Evolutionary conservation across 225 moss, liverwort and hornwort species (phyloP).

Genomic region (Sphagnum tenellum): DNA sequence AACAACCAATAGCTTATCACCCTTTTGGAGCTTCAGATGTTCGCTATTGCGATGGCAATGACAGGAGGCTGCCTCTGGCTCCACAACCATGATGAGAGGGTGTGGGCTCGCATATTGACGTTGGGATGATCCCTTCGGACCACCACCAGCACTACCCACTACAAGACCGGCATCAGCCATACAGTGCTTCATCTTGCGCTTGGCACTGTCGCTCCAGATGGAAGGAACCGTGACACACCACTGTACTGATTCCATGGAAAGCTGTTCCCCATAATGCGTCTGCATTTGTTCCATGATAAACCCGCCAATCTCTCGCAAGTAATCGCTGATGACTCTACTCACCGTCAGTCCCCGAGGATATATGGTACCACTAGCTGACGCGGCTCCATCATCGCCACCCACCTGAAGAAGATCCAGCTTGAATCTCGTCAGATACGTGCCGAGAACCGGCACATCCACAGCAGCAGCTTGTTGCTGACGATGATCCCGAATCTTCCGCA

Average conservation of each 20-base stretch:
- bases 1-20: conserved; percentile 24
- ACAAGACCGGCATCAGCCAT: conserved; percentile 20
- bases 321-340: conserved; percentile 13
- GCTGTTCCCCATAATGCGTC: not conserved
- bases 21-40: not conserved
- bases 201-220: conserved; percentile 17
- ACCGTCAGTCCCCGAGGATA: conserved; percentile 6
- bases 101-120: conserved; percentile 13
- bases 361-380: not conserved
- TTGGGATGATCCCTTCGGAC: not conserved
- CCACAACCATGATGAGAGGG: conserved; percentile 15
- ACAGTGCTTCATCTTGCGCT: conserved; percentile 8
- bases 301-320: not conserved
- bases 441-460: not conserved
- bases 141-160: not conserved
- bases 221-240: conserved; percentile 31
- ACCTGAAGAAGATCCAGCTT: conserved; percentile 15
- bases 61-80: conserved; percentile 38
- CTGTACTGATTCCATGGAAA: conserved; percentile 10
- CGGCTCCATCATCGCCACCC: not conserved
- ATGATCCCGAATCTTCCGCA: not conserved
- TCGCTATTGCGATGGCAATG: conserved; percentile 11
- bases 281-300: conserved; percentile 8
- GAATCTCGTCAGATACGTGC: conserved; percentile 3
- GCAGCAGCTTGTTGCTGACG: no score